phyloP scores from a whole-genome alignment of 306 rosid species.

The Benincasa hispida region DNA sequence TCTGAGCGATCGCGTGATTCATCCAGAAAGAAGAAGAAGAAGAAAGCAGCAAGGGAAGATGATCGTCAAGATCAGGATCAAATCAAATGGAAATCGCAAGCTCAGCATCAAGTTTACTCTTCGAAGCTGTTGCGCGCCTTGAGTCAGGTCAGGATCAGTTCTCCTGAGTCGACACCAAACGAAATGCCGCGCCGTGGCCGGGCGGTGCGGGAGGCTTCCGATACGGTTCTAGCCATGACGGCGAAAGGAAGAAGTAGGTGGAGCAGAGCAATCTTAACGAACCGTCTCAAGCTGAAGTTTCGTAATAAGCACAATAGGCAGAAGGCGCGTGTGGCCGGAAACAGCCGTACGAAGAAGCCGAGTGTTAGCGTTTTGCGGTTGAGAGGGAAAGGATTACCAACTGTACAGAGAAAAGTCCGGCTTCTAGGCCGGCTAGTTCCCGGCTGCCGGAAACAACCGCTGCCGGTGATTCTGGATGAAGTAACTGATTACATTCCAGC shows the following conservation, averaged over 20 bases:
- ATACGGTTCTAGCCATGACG: constrained; percentile 57
- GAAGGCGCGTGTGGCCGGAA: constrained; percentile 11
- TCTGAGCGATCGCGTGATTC: constrained; percentile 43
- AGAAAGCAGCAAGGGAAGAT: constrained; percentile 26
- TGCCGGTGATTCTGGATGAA: constrained; percentile 83
- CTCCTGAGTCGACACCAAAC: neutral
- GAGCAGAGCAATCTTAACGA: constrained; percentile 82
- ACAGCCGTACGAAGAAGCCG: constrained; percentile 40
- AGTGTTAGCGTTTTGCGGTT: constrained; percentile 55
- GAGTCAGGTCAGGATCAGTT: constrained; percentile 28
- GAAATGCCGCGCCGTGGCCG: constrained; percentile 34
- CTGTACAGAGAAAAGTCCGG: constrained; percentile 59
- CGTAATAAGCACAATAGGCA: constrained; percentile 35
- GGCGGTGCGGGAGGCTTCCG: constrained; percentile 68
- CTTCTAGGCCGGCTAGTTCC: constrained; percentile 79
- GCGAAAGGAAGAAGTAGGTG: constrained; percentile 75
- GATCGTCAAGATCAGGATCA: constrained; percentile 21
- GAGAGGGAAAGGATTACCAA: constrained; percentile 55
- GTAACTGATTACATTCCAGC: constrained; percentile 75
- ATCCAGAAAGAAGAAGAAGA: constrained; percentile 39
- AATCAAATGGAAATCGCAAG: constrained; percentile 53
- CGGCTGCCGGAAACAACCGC: constrained; percentile 71
- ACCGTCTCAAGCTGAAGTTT: constrained; percentile 59
- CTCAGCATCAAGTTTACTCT: constrained; percentile 65
- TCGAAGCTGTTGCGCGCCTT: constrained; percentile 61